Conservation (phyloP, 2,329 filamentous ascomycete species). For the Aspergillus pseudoterreus region DNA sequence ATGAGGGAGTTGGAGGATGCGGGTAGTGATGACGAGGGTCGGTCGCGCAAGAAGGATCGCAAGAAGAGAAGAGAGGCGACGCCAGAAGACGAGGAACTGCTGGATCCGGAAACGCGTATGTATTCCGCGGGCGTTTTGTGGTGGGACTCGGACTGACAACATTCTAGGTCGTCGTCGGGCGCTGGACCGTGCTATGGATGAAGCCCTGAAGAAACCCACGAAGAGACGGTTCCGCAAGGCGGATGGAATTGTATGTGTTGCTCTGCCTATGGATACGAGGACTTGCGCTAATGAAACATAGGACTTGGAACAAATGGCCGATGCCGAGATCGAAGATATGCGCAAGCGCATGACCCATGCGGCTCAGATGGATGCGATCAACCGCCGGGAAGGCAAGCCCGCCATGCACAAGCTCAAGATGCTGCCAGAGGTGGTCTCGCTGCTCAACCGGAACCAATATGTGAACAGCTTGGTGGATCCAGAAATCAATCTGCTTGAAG, state of each 20-base stretch:
- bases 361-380: conserved; percentile 79
- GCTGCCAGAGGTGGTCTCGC: conserved; percentile 80
- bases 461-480: conserved; percentile 85
- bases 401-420: conserved; percentile 92
- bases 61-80: conserved; percentile 51
- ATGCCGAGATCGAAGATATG: conserved; percentile 83
- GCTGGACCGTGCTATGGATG: conserved; percentile 82
- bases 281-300: conserved; percentile 34
- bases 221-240: conserved; percentile 71
- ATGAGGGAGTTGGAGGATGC: conserved; percentile 63
- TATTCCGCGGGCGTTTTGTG: conserved; percentile 17
- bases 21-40: conserved; percentile 45
- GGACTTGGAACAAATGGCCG: conserved; percentile 87
- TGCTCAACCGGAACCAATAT: conserved; percentile 81
- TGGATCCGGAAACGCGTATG: conserved; percentile 79
- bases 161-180: conserved; percentile 65
- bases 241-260: conserved; percentile 72
- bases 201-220: conserved; percentile 75
- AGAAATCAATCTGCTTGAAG: conserved; percentile 90
- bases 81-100: conserved; percentile 68
- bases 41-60: conserved; percentile 48
- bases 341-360: conserved; percentile 88
- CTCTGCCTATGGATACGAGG: not conserved
- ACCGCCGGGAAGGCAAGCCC: conserved; percentile 72
- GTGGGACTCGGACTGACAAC: not conserved